phyloP scores from a whole-genome alignment of 495 filamentous ascomycete species.

The Penicillium pancosmium region DNA sequence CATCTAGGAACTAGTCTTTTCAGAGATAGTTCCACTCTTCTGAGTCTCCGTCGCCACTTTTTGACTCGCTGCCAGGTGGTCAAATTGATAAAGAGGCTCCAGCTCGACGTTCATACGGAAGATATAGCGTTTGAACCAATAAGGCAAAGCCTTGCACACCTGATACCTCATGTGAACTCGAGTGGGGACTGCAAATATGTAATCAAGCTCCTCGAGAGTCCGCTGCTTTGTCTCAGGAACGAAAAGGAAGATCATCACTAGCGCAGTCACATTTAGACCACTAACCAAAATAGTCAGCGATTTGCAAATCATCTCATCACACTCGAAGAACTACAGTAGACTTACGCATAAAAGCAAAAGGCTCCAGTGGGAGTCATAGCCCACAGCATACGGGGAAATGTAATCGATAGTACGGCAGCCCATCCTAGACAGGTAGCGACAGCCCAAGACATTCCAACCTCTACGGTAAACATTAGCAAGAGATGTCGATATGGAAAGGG shows the following conservation, averaged over 20 bases:
- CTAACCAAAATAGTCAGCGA: slow-evolving; percentile 39
- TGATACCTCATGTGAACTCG: slow-evolving; percentile 67
- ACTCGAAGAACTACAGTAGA: slow-evolving; percentile 5
- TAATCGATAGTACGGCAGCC: slow-evolving; percentile 72
- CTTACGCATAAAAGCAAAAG: slow-evolving; percentile 53
- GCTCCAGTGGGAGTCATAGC: slow-evolving; percentile 57
- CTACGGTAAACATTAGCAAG: slow-evolving; percentile 15
- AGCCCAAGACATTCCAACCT: slow-evolving; percentile 76
- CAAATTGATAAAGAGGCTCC: slow-evolving; percentile 68
- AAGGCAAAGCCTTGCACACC: slow-evolving; percentile 62
- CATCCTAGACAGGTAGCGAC: slow-evolving; percentile 74
- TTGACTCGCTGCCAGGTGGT: slow-evolving; percentile 27
- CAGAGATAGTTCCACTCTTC: slow-evolving; percentile 5
- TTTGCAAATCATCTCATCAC: slow-evolving; percentile 9
- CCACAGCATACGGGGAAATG: slow-evolving; percentile 66
- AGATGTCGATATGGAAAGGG: slow-evolving; percentile 6
- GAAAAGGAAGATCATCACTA: slow-evolving; percentile 72
- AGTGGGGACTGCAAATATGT: slow-evolving; percentile 76
- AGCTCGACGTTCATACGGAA: slow-evolving; percentile 57
- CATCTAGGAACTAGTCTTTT: background rate
- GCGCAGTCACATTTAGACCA: slow-evolving; percentile 67
- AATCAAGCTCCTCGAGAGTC: slow-evolving; percentile 83
- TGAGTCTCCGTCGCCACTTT: background rate
- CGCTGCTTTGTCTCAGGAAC: slow-evolving; percentile 80
- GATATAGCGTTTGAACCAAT: slow-evolving; percentile 69